phyloP scores from a whole-genome alignment of 768 basidiomycete species.

The Auricularia cornea region DNA sequence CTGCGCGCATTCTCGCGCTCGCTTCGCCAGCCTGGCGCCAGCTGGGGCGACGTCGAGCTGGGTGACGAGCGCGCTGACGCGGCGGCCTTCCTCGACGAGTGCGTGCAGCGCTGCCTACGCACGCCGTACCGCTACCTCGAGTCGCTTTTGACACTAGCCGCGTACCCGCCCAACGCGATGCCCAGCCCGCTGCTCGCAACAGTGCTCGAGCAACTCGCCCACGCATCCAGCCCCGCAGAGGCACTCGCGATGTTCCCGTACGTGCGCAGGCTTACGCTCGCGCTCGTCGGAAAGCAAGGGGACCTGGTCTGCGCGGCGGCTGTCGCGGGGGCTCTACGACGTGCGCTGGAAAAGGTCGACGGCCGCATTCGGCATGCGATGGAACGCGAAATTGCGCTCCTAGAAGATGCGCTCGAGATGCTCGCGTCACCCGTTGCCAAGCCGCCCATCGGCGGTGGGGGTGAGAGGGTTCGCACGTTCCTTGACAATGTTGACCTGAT shows the following conservation, averaged over 20 bases:
- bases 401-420: conserved; percentile 29
- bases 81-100: conserved; percentile 71
- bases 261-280: conserved; percentile 52
- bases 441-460: background rate
- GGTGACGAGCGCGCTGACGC: conserved; percentile 49
- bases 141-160: conserved; percentile 37
- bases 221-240: conserved; percentile 51
- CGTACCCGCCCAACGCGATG: conserved; percentile 7
- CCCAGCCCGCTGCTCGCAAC: conserved; percentile 75
- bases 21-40: conserved; percentile 25
- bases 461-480: background rate
- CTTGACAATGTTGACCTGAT: too few species aligned
- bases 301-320: conserved; percentile 32
- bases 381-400: conserved; percentile 36
- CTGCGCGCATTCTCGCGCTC: conserved; percentile 51
- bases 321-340: conserved; percentile 30
- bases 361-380: conserved; percentile 27
- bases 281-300: conserved; percentile 46
- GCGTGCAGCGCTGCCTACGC: conserved; percentile 70
- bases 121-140: conserved; percentile 85
- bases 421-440: conserved; percentile 13
- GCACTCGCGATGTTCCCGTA: conserved; percentile 55
- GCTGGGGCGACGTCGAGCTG: conserved; percentile 39
- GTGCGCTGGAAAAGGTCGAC: conserved; percentile 28
- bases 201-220: conserved; percentile 64